Evolutionary conservation across 805 yeast genomes (phyloP), one percentile per base, ranked within the genome.

Genomic region (Kluyveromyces dobzhanskii): DNA sequence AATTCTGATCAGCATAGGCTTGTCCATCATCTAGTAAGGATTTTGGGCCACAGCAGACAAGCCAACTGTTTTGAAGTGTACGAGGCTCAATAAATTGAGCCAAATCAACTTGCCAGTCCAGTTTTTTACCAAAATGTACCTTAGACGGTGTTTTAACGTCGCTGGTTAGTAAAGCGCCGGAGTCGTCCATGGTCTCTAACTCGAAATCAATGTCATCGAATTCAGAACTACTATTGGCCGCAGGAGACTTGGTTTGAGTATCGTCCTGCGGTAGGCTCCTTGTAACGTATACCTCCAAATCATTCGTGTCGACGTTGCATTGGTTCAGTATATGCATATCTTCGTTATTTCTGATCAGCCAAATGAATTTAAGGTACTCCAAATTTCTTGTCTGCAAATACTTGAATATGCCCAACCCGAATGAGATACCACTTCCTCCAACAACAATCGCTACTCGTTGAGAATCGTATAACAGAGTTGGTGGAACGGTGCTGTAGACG

Each of bases 371-470:
- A 2, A 73, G 49, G 34, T 45, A 65, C 11, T 40, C 37, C 35
- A 54, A 49, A 24, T 55, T 54, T 4, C 37, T 35, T 14, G 34
- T 30, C 9, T 50, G 51, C 35, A 75, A 61, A 41, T 68, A 60
- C 34, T 66, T 65, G 49, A 65, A 71, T 1, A 78, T 30, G 0
- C 83, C 78, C 8, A 78, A 44, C 3, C 80, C 82, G 39, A 71
- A 71, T 0, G 87, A 77, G 9, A 82, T 70, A 1, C 90, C 88
- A 2, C 85, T 74, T 0, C 92, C 92, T 11, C 88, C 90, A 45
- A 80, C 73, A 1, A 81, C 65, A 14, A 81, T 66, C 12, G 65
- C 54, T 1, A 77, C 70, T 29, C 71, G 69, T 25, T 69, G 70
- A 0, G 74, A 78, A 0, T 74, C 66, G 29, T 61, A 57, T 44